Evolutionary conservation across 441 rosid species (phyloP).

Genomic region (Pelargonium citronellum): DNA sequence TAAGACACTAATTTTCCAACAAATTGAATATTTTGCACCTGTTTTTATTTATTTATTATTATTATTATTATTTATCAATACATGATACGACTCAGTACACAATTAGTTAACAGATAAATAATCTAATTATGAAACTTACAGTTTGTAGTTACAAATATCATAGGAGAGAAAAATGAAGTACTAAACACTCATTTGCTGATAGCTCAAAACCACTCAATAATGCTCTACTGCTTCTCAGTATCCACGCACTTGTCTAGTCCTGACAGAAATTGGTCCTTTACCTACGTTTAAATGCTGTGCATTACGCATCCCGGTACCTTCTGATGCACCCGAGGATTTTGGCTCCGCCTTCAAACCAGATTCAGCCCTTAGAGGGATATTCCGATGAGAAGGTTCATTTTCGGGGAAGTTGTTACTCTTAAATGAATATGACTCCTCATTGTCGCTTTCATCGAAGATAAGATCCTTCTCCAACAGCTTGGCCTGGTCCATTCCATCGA

Average conservation of each 20-base stretch:
- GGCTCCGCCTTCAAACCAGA: conserved; percentile 31
- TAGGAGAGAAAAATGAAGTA: too few species aligned
- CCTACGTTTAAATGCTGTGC: conserved; percentile 21
- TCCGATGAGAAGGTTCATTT: conserved; percentile 12
- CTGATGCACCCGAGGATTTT: conserved; percentile 22
- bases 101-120: too few species aligned
- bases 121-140: too few species aligned
- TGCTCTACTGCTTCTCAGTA: conserved; percentile 21
- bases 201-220: too few species aligned
- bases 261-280: conserved; percentile 45
- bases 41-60: too few species aligned
- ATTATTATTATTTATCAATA: too few species aligned
- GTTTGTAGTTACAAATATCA: too few species aligned
- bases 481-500: conserved; percentile 34
- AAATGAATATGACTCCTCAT: conserved; percentile 24
- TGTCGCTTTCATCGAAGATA: conserved; percentile 49
- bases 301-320: conserved; percentile 15
- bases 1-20: too few species aligned
- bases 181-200: too few species aligned
- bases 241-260: conserved; percentile 57
- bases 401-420: not conserved
- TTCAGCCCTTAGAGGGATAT: conserved; percentile 28
- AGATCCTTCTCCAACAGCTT: conserved; percentile 53
- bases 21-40: too few species aligned
- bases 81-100: too few species aligned